phyloP scores from a whole-genome alignment of 495 filamentous ascomycete genomes.

The Trichoderma parareesei region DNA sequence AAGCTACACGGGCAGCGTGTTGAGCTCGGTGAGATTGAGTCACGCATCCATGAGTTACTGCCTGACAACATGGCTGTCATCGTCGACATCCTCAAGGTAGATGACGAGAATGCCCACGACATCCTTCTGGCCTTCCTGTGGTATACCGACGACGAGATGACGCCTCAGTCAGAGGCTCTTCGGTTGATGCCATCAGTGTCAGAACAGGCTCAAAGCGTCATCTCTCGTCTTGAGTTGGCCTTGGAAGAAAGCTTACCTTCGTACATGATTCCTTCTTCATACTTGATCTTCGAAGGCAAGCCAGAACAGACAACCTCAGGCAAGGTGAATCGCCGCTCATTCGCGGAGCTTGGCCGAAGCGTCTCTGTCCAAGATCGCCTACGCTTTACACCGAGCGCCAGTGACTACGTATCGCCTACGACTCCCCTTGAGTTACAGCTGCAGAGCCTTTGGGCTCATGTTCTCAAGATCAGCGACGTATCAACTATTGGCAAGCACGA shows the following conservation, averaged over 20 bases:
- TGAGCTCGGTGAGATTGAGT: slow-evolving; percentile 25
- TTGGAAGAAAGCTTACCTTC: slow-evolving; percentile 26
- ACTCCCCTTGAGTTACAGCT: not conserved
- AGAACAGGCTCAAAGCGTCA: slow-evolving; percentile 53
- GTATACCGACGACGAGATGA: not conserved
- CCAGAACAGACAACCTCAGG: slow-evolving; percentile 7
- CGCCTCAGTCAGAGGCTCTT: not conserved
- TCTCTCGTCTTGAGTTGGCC: slow-evolving; percentile 69
- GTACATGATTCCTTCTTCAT: slow-evolving; percentile 22
- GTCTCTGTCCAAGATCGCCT: not conserved
- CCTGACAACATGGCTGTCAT: slow-evolving; percentile 35
- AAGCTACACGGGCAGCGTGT: slow-evolving; percentile 25
- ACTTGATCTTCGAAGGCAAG: slow-evolving; percentile 2
- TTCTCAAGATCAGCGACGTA: not conserved
- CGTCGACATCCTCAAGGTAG: slow-evolving; percentile 29
- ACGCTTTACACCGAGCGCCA: slow-evolving; percentile 24
- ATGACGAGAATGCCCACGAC: not conserved
- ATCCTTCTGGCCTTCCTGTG: not conserved
- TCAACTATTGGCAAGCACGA: not conserved
- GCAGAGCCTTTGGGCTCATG: slow-evolving; percentile 4
- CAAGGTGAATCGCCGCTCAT: not conserved
- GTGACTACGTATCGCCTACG: not conserved
- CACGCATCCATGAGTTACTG: slow-evolving; percentile 11
- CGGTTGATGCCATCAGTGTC: slow-evolving; percentile 47
- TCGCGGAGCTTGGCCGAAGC: not conserved